Conservation (phyloP, 345 rosid genomes). For the Lepidium africanum region DNA sequence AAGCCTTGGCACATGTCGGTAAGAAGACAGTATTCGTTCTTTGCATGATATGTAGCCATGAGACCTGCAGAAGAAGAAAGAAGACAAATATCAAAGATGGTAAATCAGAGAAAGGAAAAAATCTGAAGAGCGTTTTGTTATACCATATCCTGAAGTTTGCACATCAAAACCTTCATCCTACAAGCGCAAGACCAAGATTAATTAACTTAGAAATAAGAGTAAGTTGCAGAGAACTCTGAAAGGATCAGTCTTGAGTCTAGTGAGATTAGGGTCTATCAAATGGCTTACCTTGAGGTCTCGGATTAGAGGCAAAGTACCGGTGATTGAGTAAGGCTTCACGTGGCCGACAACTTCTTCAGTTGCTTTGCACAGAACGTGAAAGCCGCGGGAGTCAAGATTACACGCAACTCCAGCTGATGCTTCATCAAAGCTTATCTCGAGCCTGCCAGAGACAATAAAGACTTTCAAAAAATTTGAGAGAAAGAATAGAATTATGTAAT, state of each 20-base stretch:
- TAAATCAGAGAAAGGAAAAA: background rate
- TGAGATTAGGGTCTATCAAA: background rate
- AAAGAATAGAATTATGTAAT: background rate
- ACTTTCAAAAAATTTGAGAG: background rate
- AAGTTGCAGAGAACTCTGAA: background rate
- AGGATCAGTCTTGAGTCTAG: background rate
- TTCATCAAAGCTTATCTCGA: slow-evolving; percentile 68
- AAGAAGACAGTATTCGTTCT: slow-evolving; percentile 91
- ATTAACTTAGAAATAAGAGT: background rate
- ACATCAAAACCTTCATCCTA: slow-evolving; percentile 98
- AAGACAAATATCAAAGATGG: background rate
- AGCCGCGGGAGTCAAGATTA: slow-evolving; percentile 81
- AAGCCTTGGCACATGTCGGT: slow-evolving; percentile 93
- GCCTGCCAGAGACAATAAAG: slow-evolving; percentile 33
- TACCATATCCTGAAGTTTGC: slow-evolving; percentile 89
- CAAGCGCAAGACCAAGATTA: slow-evolving; percentile 7
- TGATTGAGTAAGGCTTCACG: slow-evolving; percentile 90
- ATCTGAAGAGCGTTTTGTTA: slow-evolving; percentile 1
- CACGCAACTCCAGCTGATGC: slow-evolving; percentile 86
- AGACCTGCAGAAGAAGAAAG: slow-evolving; percentile 45
- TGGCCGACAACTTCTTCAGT: slow-evolving; percentile 86
- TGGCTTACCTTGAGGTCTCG: slow-evolving; percentile 68
- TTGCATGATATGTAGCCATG: slow-evolving; percentile 92
- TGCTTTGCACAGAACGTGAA: slow-evolving; percentile 77
- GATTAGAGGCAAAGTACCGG: slow-evolving; percentile 90